Base-by-base conservation (phyloP, 495 filamentous ascomycete species). In the Hypoxylon fragiforme region DNA sequence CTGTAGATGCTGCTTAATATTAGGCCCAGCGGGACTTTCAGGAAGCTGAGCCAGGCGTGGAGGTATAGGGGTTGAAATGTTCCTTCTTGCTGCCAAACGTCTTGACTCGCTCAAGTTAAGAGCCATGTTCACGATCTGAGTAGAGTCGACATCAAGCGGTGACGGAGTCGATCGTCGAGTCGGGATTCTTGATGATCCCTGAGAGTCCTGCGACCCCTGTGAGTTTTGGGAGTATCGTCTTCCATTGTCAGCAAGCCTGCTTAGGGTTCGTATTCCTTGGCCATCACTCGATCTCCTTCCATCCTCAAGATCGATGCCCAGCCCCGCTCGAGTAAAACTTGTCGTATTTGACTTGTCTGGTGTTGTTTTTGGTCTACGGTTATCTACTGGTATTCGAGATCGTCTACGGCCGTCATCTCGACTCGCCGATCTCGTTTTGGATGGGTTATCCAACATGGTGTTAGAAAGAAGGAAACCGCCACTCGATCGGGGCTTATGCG, bases 91-190 rank as follows among this genome's bases (percentile, higher is more conserved):
- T 14, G 81, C 81, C 30, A 85, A 78, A 47, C 83, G 80, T 44
- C 91, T 78, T 24, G 89, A 91, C 64, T 96, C 89, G 72, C 88
- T 95, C 41, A 97, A 70, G 63, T 86, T 92, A 65, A 97, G 72
- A 1, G 92, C 92, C 69, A 97, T 85, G 62, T 88, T 91, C 30
- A 97, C 89, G 50, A 97, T 92, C 68, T 95, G 88, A 14, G 88
- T 77, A 15, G 90, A 85, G 59, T 97, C 90, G 13, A 81, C 73
- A 69, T 91, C 87, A 9, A 88, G 45, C 7, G 64, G 60, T 4
- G 59, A 58, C 15, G 66, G 54, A 24, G 39, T 63, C 5, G 64
- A 54, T 49, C 61, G 64, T 9, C 34, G 40, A 15, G 54, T 60
- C 7, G 65, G 58, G 16, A 65, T 54, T 52, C 37, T 62, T 13